Evolutionary conservation across 768 basidiomycete species (phyloP), one percentile per base, ranked within the genome.

Genomic region (Collybia sp.): DNA sequence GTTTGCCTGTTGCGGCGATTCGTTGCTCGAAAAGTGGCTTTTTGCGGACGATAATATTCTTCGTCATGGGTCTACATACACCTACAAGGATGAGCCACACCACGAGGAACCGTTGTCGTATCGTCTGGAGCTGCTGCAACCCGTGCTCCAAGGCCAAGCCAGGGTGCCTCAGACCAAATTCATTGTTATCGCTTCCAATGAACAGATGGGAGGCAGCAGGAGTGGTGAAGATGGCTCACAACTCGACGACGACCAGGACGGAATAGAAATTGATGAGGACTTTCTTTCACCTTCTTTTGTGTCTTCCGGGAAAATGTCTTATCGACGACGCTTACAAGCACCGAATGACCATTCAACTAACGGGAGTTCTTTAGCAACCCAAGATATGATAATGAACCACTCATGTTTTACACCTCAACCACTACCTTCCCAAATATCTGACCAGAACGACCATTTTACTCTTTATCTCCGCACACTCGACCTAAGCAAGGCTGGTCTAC

Each of bases 71-170:
- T 65, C 72, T 40, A 57, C 65, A 19, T 60, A 74, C 47, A 61
- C 56, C 6, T 45, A 43, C 38, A 44, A 50, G 20, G 33, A 48
- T 40, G 38, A 54, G 25, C 45, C 53, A 25, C 47, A 58, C 13
- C 4, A 8, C 25, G 25, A 8, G 25, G 42, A 52, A 38, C 45
- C 53, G 9, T 64, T 72, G 32, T 55, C 57, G 31, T 84, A 77
- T 49, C 70, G 66, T 37, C 59, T 88, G 19, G 74, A 79, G 43
- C 73, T 88, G 70, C 53, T 79, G 3, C 77, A 85, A 48, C 89
- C 92, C 9, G 81, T 84, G 17, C 65, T 72, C n/a, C 90, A 93
- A 66, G 92, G 92, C 25, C 65, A 71, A 50, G 69, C 75, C 12
- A 58, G 67, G 31, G 62, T 61, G 25, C 72, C 70, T 11, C 45